Base-by-base conservation (phyloP, 1,284 basidiomycete genomes). In the Sporisorium scitamineum region DNA sequence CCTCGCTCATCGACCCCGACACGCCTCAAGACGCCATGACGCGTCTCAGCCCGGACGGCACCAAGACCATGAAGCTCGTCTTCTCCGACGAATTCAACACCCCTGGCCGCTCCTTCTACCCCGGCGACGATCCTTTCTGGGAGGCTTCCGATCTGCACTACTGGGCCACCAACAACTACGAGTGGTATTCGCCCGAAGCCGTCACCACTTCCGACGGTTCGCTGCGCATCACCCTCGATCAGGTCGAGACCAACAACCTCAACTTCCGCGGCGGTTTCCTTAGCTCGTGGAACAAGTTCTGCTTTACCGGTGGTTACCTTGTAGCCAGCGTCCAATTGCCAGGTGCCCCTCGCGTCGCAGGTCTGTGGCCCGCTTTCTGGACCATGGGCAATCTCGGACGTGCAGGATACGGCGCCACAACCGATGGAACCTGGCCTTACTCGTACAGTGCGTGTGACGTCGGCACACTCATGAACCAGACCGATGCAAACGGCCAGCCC, bases 291-390 rank as follows among this genome's bases (percentile, higher is more conserved):
- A 94, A 94, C 86, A 94, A 97, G 86, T 93, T 97, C 66, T 97
- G 95, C 87, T 97, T 96, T 86, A 96, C 92, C 5, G 94, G 93
- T 0, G 95, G 94, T 1, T 94, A 94, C 83, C 88, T 97, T 59
- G 93, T 95, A 83, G 90, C 70, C 4, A 70, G 77, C 27, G 91
- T 95, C 16, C 89, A 89, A 18, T 87, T 97, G 11, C 95, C 96
- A 1, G 96, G 95, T 0, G 86, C 87, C 7, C 90, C 89, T 78
- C 88, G 88, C 63, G 84, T 85, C 2, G 79, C 86, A 16, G 88
- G 87, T 4, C 76, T 80, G 60, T 86, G 82, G 85, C 84, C 85
- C 4, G 73, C 65, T 16, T 78, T 80, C 52, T 95, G 94, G 94
- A 93, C 92, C 7, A 93, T 97, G 92, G 94, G 94, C 3, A 96